Evolutionary conservation across 768 basidiomycete species (phyloP).

Genomic region (Amanita rimosa): DNA sequence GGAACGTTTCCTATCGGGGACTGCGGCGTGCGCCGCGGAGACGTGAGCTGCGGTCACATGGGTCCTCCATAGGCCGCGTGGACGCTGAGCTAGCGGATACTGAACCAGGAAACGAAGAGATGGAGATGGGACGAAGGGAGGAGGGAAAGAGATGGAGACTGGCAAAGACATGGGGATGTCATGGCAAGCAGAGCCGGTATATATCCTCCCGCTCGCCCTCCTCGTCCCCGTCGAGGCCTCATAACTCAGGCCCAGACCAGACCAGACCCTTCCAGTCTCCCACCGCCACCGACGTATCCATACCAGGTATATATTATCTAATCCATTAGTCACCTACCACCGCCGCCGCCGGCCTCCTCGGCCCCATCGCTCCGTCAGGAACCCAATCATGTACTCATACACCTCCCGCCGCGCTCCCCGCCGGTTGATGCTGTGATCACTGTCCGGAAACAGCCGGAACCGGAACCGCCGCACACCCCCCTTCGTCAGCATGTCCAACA

Average conservation of each 20-base stretch:
- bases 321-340: conserved; percentile 23
- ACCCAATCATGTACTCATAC: conserved; percentile 76
- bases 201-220: not conserved
- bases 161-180: conserved; percentile 16
- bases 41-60: conserved; percentile 23
- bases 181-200: conserved; percentile 3
- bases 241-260: no score
- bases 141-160: conserved; percentile 11
- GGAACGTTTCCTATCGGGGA: conserved; percentile 8
- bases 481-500: conserved; percentile 88
- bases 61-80: conserved; percentile 35
- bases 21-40: conserved; percentile 12
- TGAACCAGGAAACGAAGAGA: conserved; percentile 5
- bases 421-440: conserved; percentile 68
- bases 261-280: conserved; percentile 17
- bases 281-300: conserved; percentile 33
- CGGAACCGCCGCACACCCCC: conserved; percentile 62
- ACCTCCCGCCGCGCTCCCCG: conserved; percentile 79
- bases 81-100: conserved; percentile 19
- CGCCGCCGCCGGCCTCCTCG: conserved; percentile 60
- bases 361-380: conserved; percentile 91
- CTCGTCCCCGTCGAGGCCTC: not conserved
- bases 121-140: not conserved
- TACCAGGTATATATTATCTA: no score
- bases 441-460: conserved; percentile 97